Percentiles rank a stretch among this genome's conserved stretches.
Conservation (phyloP, 106 monocot species). For the Dendrobium huoshanense region DNA sequence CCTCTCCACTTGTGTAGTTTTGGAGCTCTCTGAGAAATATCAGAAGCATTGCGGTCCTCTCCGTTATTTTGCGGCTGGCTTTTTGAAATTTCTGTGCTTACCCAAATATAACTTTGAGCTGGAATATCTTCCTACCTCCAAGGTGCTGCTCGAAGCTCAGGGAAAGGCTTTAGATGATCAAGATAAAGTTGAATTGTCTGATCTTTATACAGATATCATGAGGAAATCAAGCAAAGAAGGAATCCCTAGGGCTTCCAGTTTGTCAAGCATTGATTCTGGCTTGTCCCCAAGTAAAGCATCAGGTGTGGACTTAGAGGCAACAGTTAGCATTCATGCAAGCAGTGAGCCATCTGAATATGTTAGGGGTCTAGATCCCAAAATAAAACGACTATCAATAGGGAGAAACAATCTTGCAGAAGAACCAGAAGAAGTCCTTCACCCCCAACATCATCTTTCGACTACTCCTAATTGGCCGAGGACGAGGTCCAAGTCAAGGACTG, state of each 20-base stretch:
- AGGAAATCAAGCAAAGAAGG: slow-evolving; percentile 62
- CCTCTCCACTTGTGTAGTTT: slow-evolving; percentile 44
- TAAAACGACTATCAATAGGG: slow-evolving; percentile 70
- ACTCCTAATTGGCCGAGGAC: slow-evolving; percentile 77
- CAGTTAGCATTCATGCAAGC: slow-evolving; percentile 43
- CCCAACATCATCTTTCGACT: slow-evolving; percentile 40
- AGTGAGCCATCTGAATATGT: slow-evolving; percentile 85
- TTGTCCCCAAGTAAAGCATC: slow-evolving; percentile 65
- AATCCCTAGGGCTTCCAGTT: slow-evolving; percentile 68
- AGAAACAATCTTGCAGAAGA: slow-evolving; percentile 60
- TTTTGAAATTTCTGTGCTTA: slow-evolving; percentile 83
- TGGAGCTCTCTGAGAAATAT: slow-evolving; percentile 94
- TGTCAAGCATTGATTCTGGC: slow-evolving; percentile 87
- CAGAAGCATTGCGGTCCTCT: slow-evolving; percentile 91
- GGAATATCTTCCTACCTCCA: slow-evolving; percentile 71
- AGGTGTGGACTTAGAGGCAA: slow-evolving; percentile 34
- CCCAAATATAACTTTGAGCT: slow-evolving; percentile 87
- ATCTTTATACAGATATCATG: slow-evolving; percentile 57
- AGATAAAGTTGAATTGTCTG: slow-evolving; percentile 35
- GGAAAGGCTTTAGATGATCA: slow-evolving; percentile 28
- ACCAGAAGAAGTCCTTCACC: slow-evolving; percentile 77
- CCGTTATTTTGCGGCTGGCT: slow-evolving; percentile 84
- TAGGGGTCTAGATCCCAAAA: slow-evolving; percentile 72
- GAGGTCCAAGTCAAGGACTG: slow-evolving; percentile 65
- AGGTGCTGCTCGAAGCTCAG: slow-evolving; percentile 26